Percentiles rank a stretch among this genome's conserved stretches.
phyloP scores from a whole-genome alignment of 345 rosid species.

The Leavenworthia alabamica region DNA sequence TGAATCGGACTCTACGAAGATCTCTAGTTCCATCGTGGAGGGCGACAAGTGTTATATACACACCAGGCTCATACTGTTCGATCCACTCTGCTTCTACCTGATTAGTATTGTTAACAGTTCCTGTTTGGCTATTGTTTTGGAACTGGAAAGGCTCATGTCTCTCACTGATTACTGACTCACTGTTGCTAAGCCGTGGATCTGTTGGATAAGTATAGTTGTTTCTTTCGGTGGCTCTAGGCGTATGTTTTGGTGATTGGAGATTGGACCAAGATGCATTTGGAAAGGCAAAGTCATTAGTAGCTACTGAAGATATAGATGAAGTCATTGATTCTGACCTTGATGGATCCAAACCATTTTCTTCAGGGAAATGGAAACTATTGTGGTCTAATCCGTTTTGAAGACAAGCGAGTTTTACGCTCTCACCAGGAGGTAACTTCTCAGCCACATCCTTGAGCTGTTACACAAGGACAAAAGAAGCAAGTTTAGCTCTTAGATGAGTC shows the following conservation, averaged over 20 bases:
- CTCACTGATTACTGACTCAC: conserved; percentile 41
- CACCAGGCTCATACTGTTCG: conserved; percentile 94
- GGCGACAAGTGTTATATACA: conserved; percentile 84
- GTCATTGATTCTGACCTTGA: conserved; percentile 60
- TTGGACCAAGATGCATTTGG: conserved; percentile 42
- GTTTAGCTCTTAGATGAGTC: background rate
- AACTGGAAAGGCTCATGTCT: conserved; percentile 44
- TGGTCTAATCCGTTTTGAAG: conserved; percentile 61
- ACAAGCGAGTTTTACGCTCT: conserved; percentile 46
- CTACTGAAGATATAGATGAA: conserved; percentile 47
- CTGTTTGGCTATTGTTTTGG: conserved; percentile 34
- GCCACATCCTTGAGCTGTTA: conserved; percentile 93
- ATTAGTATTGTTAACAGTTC: conserved; percentile 29
- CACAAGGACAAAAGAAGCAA: conserved; percentile 6
- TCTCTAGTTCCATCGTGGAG: conserved; percentile 89
- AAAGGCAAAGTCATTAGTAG: conserved; percentile 35
- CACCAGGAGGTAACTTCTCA: conserved; percentile 80
- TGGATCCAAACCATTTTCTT: conserved; percentile 38
- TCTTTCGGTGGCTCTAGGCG: conserved; percentile 36
- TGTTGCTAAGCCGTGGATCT: conserved; percentile 44
- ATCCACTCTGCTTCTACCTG: conserved; percentile 94
- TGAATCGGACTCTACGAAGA: conserved; percentile 93
- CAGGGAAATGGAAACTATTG: conserved; percentile 47
- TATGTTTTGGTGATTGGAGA: conserved; percentile 38
- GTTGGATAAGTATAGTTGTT: conserved; percentile 25